Conservation (phyloP, 2,329 filamentous ascomycete species). For the Nemania serpens region DNA sequence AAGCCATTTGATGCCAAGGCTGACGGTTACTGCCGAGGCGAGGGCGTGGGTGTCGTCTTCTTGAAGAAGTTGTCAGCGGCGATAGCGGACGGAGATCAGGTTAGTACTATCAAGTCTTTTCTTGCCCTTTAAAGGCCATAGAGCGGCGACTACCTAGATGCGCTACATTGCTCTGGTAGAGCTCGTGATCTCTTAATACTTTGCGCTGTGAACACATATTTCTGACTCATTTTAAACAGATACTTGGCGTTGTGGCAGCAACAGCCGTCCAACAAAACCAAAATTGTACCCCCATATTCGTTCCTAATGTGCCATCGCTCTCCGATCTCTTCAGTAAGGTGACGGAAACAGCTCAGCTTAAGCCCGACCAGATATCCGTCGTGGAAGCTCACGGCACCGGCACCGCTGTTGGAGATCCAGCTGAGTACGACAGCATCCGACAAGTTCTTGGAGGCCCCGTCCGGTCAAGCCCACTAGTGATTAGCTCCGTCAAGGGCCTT, state of each 20-base stretch:
- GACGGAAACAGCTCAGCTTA: constrained; percentile 29
- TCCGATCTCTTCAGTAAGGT: constrained; percentile 38
- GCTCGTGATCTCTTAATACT: not conserved
- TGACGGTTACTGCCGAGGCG: constrained; percentile 58
- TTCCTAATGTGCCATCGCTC: constrained; percentile 44
- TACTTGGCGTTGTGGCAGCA: constrained; percentile 43
- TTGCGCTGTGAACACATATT: too few species aligned
- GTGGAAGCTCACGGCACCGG: constrained; percentile 51
- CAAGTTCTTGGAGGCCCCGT: constrained; percentile 26
- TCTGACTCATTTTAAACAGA: not conserved
- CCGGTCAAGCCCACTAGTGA: constrained; percentile 9
- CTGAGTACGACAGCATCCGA: constrained; percentile 38
- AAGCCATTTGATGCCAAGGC: constrained; percentile 46
- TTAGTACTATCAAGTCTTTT: constrained; percentile 27
- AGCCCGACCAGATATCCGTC: constrained; percentile 31
- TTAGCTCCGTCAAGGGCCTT: constrained; percentile 43
- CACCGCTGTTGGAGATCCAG: constrained; percentile 47
- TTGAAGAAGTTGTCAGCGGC: constrained; percentile 54
- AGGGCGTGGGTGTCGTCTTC: constrained; percentile 51
- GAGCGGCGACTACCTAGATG: not conserved
- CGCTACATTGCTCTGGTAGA: not conserved
- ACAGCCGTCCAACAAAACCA: constrained; percentile 48
- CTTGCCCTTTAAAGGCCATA: too few species aligned
- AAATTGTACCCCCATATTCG: constrained; percentile 45
- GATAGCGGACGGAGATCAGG: constrained; percentile 50